phyloP scores from a whole-genome alignment of 495 filamentous ascomycete genomes.

The Penicillium goetzii region DNA sequence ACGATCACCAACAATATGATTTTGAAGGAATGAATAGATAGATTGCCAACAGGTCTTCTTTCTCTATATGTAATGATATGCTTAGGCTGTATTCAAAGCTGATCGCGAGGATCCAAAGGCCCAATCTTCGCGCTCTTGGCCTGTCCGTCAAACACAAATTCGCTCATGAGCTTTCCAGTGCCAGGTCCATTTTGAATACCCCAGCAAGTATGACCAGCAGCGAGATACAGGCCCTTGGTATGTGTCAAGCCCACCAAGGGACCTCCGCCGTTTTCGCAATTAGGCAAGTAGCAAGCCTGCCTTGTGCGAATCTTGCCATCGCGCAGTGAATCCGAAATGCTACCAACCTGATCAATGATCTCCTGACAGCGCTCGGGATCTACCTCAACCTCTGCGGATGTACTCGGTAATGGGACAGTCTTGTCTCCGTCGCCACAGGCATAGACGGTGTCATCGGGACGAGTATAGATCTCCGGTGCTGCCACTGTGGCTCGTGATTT shows the following conservation, averaged over 20 bases:
- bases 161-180: constrained; percentile 86
- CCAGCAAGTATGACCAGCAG: constrained; percentile 95
- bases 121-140: constrained; percentile 74
- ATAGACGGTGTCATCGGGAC: constrained; percentile 87
- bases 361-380: constrained; percentile 83
- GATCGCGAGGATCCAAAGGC: constrained; percentile 68
- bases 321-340: constrained; percentile 75
- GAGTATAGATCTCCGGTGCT: constrained; percentile 90
- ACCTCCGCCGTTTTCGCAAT: constrained; percentile 63
- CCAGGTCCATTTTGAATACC: constrained; percentile 95
- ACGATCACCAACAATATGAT: background rate
- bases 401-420: constrained; percentile 71
- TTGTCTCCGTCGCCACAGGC: constrained; percentile 91
- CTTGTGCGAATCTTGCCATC: constrained; percentile 76
- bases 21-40: background rate
- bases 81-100: constrained; percentile 34
- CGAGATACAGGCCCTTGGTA: constrained; percentile 77
- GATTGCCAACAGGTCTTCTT: background rate
- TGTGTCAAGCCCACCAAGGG: constrained; percentile 80
- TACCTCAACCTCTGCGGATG: constrained; percentile 75
- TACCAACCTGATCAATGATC: constrained; percentile 77
- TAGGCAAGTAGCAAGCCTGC: constrained; percentile 95
- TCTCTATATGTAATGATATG: background rate
- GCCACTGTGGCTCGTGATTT: constrained; percentile 61
- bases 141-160: constrained; percentile 80